Evolutionary conservation across 1,284 basidiomycete species (phyloP).

Genomic region (Trichosporon inkin): DNA sequence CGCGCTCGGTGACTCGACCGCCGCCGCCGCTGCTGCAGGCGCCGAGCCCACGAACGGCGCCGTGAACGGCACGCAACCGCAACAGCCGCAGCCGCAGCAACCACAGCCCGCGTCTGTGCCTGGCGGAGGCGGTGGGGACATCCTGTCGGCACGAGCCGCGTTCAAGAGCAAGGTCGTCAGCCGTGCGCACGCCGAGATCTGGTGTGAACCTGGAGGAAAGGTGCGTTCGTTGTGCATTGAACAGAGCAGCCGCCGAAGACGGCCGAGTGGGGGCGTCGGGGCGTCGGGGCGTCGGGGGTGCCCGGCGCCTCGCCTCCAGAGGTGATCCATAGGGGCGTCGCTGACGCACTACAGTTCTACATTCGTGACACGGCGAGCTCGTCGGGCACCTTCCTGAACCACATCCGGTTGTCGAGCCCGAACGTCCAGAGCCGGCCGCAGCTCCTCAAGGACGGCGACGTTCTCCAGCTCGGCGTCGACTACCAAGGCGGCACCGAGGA

Average conservation of each 20-base stretch:
- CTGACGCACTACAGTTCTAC: constrained; percentile 59
- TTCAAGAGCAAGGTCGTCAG: constrained; percentile 97
- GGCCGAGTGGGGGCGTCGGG: not conserved
- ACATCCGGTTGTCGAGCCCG: constrained; percentile 79
- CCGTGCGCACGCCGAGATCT: constrained; percentile 90
- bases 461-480: constrained; percentile 93
- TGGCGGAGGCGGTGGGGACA: constrained; percentile 53
- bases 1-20: not conserved
- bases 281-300: not conserved
- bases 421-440: constrained; percentile 74
- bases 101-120: not conserved
- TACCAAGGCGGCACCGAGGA: constrained; percentile 97
- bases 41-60: constrained; percentile 4
- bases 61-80: not conserved
- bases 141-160: constrained; percentile 76
- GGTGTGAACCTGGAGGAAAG: constrained; percentile 61
- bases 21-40: constrained; percentile 55
- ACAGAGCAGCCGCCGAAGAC: too few species aligned
- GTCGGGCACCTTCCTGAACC: constrained; percentile 94
- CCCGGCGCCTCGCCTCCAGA: not conserved
- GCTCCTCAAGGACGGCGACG: constrained; percentile 86
- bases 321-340: constrained; percentile 26
- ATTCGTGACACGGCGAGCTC: constrained; percentile 88
- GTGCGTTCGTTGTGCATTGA: constrained; percentile 36
- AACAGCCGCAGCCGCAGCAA: not conserved